Base-by-base conservation (phyloP, 2,329 filamentous ascomycete species). In the Fusarium domesticum region DNA sequence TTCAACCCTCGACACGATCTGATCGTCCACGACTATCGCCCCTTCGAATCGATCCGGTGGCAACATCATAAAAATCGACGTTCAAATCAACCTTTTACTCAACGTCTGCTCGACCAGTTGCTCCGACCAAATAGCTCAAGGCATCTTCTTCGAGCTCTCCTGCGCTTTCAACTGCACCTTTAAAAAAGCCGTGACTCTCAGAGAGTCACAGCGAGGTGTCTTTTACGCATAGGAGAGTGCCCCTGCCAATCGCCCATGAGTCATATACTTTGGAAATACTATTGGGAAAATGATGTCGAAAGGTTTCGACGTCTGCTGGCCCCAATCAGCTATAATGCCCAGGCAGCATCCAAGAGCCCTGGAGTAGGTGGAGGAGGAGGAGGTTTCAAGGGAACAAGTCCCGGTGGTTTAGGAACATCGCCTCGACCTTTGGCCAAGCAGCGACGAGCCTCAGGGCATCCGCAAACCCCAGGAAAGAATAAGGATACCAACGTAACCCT, bases 251-350 rank as follows among this genome's bases (percentile, higher is more conserved):
- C 54, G 61, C 66, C 82, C 83, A 93, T 97, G 92, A 97, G 89
- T 85, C 86, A 90, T 76, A 81, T 87, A 81, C 83, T 98, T 70
- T 96, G 92, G 92, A 91, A 90, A 80, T 89, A 82, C 69, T 97
- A 92, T 69, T 86, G 95, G 77, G 87, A 96, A 83, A 88, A 96
- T 80, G 90, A 98, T 83, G 87, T 96, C 83, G 91, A 95, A 68
- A 83, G 76, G 66, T 97, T 98, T 80, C 86, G 87, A 74, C 86
- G 85, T 75, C 81, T 95, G 65, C 80, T 98, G 79, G 84, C 84
- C 64, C 82, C 81, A 68, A 77, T 85, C 70, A 76, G 77, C 64
- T 77, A 77, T 66, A 77, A 73, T 63, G 64, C 75, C 51, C 79
- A 80, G 58, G 63, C 72, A 47, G 64, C 73, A 47, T 69, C 77